phyloP scores from a whole-genome alignment of 352 stramenopile species.

The Pythium rishiriense region DNA sequence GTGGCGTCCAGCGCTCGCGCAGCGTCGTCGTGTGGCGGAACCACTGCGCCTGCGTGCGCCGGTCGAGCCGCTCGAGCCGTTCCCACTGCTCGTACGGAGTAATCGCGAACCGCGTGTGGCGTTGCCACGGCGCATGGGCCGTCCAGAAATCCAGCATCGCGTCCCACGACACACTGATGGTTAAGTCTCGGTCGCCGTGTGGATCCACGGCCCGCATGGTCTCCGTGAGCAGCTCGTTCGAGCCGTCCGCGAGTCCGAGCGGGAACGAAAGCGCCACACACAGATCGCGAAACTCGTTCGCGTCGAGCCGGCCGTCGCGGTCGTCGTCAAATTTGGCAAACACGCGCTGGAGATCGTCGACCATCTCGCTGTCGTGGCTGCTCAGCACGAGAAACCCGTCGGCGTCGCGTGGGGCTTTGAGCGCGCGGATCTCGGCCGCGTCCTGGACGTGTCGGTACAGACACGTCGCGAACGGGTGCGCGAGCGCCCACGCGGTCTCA shows the following conservation, averaged over 20 bases:
- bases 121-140: slow-evolving; percentile 49
- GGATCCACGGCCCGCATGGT: slow-evolving; percentile 50
- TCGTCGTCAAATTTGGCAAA: slow-evolving; percentile 70
- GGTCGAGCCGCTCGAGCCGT: slow-evolving; percentile 38
- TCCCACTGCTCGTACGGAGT: slow-evolving; percentile 39
- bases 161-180: slow-evolving; percentile 43
- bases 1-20: slow-evolving; percentile 52
- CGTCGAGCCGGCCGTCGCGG: slow-evolving; percentile 43
- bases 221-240: slow-evolving; percentile 23
- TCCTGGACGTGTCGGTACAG: slow-evolving; percentile 34
- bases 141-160: slow-evolving; percentile 53
- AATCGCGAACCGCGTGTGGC: slow-evolving; percentile 34
- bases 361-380: slow-evolving; percentile 36
- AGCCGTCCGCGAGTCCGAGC: background rate
- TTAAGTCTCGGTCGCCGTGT: slow-evolving; percentile 24
- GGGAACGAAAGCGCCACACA: slow-evolving; percentile 47
- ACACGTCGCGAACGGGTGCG: slow-evolving; percentile 37
- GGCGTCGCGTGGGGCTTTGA: slow-evolving; percentile 9
- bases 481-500: slow-evolving; percentile 53
- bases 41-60: slow-evolving; percentile 18
- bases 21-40: slow-evolving; percentile 44
- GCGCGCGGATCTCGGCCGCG: slow-evolving; percentile 25
- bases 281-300: slow-evolving; percentile 56
- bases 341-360: slow-evolving; percentile 46
- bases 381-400: slow-evolving; percentile 9